phyloP scores from a whole-genome alignment of 805 yeast species.

The Metschnikowia lachancei region DNA sequence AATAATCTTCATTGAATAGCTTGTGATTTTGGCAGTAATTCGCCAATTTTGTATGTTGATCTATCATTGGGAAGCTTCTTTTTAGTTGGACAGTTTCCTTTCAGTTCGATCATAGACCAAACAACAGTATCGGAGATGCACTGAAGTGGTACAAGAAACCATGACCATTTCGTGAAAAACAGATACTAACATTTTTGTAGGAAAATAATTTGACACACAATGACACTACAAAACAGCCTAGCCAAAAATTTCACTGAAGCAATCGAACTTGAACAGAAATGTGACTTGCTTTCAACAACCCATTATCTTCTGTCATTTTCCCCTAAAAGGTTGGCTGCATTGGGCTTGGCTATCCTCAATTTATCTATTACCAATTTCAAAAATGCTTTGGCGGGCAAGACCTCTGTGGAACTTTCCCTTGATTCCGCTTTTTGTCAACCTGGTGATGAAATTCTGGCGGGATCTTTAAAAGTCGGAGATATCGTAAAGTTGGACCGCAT shows the following conservation, averaged over 20 bases:
- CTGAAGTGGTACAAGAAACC: constrained; percentile 14
- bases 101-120: constrained; percentile 11
- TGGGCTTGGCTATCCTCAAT: constrained; percentile 76
- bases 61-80: not conserved
- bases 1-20: too few relatives aligned
- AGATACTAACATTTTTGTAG: constrained; percentile 22
- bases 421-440: constrained; percentile 47
- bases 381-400: constrained; percentile 78
- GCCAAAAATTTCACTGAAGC: constrained; percentile 28
- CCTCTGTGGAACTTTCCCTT: constrained; percentile 57
- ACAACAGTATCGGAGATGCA: constrained; percentile 28
- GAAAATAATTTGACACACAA: not conserved
- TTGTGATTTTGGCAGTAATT: not conserved
- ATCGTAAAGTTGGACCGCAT: constrained; percentile 60
- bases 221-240: constrained; percentile 11
- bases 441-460: constrained; percentile 38
- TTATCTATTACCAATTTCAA: constrained; percentile 57
- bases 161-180: constrained; percentile 29
- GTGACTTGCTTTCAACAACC: constrained; percentile 35
- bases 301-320: constrained; percentile 38
- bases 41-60: constrained; percentile 8
- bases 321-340: constrained; percentile 61
- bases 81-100: not conserved
- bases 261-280: constrained; percentile 35
- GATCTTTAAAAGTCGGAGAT: constrained; percentile 71